Evolutionary conservation across 768 basidiomycete genomes (phyloP).

Genomic region (Phlebiopsis flavidoalba): DNA sequence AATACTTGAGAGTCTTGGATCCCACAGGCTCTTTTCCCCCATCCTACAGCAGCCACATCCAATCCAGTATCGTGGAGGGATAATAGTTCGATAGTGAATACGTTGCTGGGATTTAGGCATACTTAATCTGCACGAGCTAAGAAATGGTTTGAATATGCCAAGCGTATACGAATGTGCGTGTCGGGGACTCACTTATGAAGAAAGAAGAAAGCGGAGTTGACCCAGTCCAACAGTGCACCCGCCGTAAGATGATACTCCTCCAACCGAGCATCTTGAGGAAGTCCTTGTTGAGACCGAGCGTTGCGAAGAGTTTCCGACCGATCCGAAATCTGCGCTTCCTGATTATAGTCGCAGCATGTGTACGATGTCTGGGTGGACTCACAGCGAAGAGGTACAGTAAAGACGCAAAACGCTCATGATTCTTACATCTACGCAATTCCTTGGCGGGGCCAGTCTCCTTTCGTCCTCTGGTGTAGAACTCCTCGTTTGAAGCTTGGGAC

Average conservation of each 20-base stretch:
- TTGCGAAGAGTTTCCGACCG: conserved; percentile 79
- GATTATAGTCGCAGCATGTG: background rate
- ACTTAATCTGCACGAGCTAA: conserved; percentile 51
- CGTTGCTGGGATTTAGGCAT: conserved; percentile 65
- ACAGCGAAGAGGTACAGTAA: conserved; percentile 79
- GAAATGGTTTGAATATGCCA: background rate
- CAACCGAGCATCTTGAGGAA: conserved; percentile 56
- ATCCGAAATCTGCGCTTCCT: conserved; percentile 46
- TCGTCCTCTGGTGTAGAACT: conserved; percentile 35
- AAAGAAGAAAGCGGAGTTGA: conserved; percentile 76
- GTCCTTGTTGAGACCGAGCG: conserved; percentile 61
- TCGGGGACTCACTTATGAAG: conserved; percentile 53
- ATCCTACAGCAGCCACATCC: conserved; percentile 60
- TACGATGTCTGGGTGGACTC: conserved; percentile 22
- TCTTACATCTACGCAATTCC: conserved; percentile 60
- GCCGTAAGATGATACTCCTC: conserved; percentile 56
- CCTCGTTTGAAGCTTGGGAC: background rate
- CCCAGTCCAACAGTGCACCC: conserved; percentile 70
- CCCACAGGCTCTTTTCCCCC: too few species aligned
- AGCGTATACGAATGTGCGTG: background rate
- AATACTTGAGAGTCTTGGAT: too few species aligned
- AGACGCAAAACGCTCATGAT: conserved; percentile 70
- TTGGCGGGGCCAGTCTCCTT: conserved; percentile 45
- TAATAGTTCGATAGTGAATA: conserved; percentile 56
- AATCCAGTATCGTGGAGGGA: conserved; percentile 64